Evolutionary conservation across 345 rosid species (phyloP).

Genomic region (Gossypium bickii): DNA sequence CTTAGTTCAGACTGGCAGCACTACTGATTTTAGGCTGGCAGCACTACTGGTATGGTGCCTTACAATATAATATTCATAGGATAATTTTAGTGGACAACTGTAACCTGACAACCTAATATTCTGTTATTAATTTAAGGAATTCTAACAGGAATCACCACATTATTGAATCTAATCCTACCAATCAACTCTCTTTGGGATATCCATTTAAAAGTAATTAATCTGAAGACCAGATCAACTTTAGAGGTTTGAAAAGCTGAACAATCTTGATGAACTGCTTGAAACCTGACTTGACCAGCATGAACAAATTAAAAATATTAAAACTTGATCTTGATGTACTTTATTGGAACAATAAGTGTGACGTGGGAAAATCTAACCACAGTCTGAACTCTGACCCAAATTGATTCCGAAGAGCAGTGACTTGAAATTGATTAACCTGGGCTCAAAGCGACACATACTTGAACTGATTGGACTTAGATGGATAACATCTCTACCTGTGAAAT

Average conservation of each 20-base stretch:
- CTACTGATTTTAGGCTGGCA: too few species aligned
- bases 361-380: neutral
- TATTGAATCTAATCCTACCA: neutral
- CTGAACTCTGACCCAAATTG: neutral
- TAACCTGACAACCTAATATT: too few species aligned
- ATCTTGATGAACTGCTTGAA: neutral
- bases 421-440: neutral
- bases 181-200: neutral
- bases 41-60: too few species aligned
- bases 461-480: neutral
- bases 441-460: neutral
- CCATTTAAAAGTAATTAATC: neutral
- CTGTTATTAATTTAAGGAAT: too few species aligned
- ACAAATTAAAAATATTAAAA: neutral
- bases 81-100: too few species aligned
- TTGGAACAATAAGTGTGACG: neutral
- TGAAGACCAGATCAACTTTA: neutral
- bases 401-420: neutral
- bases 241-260: neutral
- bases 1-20: too few species aligned
- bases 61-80: too few species aligned
- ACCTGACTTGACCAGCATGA: neutral
- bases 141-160: neutral
- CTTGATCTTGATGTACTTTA: neutral
- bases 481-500: neutral